Evolutionary conservation across 192 early-diverging fungal species (phyloP).

Genomic region (Backusella mclennaniae): DNA sequence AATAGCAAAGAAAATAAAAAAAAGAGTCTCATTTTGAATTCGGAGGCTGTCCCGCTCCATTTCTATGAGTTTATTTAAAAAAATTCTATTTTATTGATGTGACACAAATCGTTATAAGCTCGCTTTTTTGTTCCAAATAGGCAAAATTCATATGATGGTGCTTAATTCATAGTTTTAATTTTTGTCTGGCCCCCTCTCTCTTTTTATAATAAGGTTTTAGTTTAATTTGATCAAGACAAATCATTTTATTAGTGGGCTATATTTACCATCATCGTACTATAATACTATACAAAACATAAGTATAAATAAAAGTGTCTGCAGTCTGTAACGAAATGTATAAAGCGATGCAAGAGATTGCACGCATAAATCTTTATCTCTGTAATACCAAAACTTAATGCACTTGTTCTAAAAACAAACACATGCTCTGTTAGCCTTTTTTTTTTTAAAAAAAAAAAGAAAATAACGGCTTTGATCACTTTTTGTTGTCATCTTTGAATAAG

Average conservation of each 20-base stretch:
- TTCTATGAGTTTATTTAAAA: neutral
- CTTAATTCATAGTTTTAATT: neutral
- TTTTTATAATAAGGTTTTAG: neutral
- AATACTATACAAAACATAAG: neutral
- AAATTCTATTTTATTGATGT: constrained; percentile 1
- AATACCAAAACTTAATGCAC: neutral
- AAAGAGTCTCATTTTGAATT: neutral
- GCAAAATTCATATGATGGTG: neutral
- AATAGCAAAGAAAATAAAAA: neutral
- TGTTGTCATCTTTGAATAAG: neutral
- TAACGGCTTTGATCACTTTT: neutral
- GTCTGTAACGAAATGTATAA: neutral
- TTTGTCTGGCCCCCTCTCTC: neutral
- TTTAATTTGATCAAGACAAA: neutral
- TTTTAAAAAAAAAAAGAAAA: neutral
- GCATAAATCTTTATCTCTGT: constrained; percentile 8
- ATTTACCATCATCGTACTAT: neutral
- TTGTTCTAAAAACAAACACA: constrained; percentile 3
- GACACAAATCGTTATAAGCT: neutral
- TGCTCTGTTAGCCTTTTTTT: neutral
- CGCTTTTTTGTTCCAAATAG: constrained; percentile 5
- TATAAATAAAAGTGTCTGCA: neutral
- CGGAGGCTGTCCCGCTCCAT: neutral
- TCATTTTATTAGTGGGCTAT: neutral
- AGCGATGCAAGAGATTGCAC: neutral